phyloP scores from a whole-genome alignment of 2,329 filamentous ascomycete genomes.

The Colletotrichum falcatum region DNA sequence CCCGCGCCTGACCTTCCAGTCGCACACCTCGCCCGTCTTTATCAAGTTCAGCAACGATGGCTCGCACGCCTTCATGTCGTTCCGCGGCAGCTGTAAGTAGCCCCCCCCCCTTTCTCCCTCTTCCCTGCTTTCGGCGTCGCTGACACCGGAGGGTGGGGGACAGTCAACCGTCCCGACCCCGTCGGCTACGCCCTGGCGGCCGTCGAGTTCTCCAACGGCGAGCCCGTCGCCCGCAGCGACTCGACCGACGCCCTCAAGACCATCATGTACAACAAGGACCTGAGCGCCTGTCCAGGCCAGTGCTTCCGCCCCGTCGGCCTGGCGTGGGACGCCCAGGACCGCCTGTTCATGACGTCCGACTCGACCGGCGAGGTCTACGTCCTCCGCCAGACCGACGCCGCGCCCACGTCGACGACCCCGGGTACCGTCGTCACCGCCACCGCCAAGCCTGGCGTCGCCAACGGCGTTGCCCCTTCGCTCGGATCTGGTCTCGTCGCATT shows the following conservation, averaged over 20 bases:
- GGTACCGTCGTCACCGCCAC: constrained; percentile 31
- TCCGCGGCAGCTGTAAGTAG: constrained; percentile 76
- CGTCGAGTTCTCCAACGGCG: constrained; percentile 57
- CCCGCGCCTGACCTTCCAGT: constrained; percentile 68
- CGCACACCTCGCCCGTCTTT: constrained; percentile 79
- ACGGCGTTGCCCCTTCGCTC: background rate
- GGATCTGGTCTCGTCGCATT: constrained; percentile 9
- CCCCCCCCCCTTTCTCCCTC: background rate
- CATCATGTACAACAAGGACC: constrained; percentile 67
- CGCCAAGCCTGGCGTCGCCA: constrained; percentile 20
- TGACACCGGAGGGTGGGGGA: background rate
- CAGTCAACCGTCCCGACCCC: constrained; percentile 56
- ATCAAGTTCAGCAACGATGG: constrained; percentile 73
- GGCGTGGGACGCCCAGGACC: constrained; percentile 60
- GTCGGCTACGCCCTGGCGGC: constrained; percentile 60
- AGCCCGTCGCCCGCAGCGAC: constrained; percentile 52
- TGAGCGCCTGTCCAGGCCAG: constrained; percentile 62
- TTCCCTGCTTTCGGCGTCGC: background rate
- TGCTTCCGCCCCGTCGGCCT: constrained; percentile 75
- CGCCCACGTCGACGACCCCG: constrained; percentile 24
- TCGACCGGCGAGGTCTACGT: constrained; percentile 75
- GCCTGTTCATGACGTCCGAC: constrained; percentile 74
- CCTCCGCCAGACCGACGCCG: constrained; percentile 47
- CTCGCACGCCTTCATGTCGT: constrained; percentile 73
- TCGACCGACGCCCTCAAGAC: constrained; percentile 63